These are phyloP conservation scores for Diatrype stigma DNA, from an alignment of 2,329 filamentous ascomycete species.

Conservation along the genomic window DNA sequence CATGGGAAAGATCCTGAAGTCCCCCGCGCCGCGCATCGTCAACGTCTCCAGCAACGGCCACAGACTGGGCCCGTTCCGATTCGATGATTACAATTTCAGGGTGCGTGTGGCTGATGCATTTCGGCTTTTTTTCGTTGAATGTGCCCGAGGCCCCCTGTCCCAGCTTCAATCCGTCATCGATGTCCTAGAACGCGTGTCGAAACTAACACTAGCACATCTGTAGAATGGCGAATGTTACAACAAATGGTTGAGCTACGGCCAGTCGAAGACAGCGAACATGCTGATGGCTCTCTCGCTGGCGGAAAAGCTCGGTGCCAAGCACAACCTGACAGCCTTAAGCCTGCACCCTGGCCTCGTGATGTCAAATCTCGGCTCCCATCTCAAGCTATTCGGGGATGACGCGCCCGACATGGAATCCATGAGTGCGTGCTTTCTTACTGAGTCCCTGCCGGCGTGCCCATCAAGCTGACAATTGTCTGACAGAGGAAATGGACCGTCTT, in stretches of 20 bases:
- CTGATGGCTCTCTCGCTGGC: conserved; percentile 16
- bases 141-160: not conserved
- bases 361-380: conserved; percentile 11
- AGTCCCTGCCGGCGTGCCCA: not conserved
- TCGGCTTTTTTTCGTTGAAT: too few relatives aligned
- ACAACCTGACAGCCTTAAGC: conserved; percentile 24
- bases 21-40: conserved; percentile 31
- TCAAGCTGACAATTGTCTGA: not conserved
- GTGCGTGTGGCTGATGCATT: conserved; percentile 18
- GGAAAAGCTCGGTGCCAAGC: conserved; percentile 11
- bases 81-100: conserved; percentile 38
- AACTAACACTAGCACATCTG: not conserved
- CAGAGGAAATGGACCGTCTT: conserved; percentile 1
- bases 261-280: conserved; percentile 35
- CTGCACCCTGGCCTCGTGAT: conserved; percentile 29
- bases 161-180: not conserved
- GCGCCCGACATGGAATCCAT: conserved; percentile 5
- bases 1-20: conserved; percentile 22
- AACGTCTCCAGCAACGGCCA: conserved; percentile 40
- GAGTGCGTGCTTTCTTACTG: not conserved
- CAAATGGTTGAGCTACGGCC: conserved; percentile 32
- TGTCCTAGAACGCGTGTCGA: not conserved
- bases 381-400: not conserved
- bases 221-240: conserved; percentile 19
- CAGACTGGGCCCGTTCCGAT: conserved; percentile 35